A percentile compares a stretch with the other conserved stretches of the same genome.
Evolutionary conservation across 768 basidiomycete genomes (phyloP).

Genomic region (Harrya chromipes): DNA sequence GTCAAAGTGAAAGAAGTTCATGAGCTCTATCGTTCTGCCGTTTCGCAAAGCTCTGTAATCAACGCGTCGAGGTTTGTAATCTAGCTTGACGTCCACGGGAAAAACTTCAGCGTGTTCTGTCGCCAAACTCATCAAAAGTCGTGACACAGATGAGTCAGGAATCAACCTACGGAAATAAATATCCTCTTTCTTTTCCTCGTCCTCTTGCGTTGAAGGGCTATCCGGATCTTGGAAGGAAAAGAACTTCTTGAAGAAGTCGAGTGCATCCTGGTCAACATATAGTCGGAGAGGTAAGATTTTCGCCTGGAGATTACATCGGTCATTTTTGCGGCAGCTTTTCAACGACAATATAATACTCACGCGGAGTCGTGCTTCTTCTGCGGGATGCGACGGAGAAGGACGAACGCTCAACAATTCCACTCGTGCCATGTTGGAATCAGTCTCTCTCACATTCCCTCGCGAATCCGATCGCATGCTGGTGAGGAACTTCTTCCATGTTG

Average conservation of each 20-base stretch:
- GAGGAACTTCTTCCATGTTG: constrained; percentile 97
- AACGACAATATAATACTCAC: constrained; percentile 27
- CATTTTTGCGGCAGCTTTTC: neutral
- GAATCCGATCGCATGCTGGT: constrained; percentile 83
- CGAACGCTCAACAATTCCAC: constrained; percentile 74
- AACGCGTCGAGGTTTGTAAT: constrained; percentile 97
- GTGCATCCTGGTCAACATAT: constrained; percentile 97
- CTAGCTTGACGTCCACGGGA: constrained; percentile 91
- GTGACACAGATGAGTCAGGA: neutral
- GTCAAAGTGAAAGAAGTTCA: constrained; percentile 99
- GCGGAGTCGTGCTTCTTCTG: constrained; percentile 75
- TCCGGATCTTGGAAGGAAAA: constrained; percentile 80
- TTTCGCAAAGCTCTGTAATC: constrained; percentile 89
- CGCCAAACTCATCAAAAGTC: neutral
- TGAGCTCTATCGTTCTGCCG: constrained; percentile 91
- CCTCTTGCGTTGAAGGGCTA: constrained; percentile 31
- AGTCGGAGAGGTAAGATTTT: constrained; percentile 88
- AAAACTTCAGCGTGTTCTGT: constrained; percentile 93
- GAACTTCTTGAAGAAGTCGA: constrained; percentile 97
- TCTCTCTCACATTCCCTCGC: constrained; percentile 85
- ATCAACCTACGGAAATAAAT: constrained; percentile 67
- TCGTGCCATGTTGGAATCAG: constrained; percentile 91
- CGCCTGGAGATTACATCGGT: constrained; percentile 45
- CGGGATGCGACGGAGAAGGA: constrained; percentile 63
- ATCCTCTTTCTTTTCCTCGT: constrained; percentile 41